These are phyloP conservation scores for Venturia carpophila DNA, from an alignment of 2,329 filamentous ascomycete species.

Conservation along the genomic window DNA sequence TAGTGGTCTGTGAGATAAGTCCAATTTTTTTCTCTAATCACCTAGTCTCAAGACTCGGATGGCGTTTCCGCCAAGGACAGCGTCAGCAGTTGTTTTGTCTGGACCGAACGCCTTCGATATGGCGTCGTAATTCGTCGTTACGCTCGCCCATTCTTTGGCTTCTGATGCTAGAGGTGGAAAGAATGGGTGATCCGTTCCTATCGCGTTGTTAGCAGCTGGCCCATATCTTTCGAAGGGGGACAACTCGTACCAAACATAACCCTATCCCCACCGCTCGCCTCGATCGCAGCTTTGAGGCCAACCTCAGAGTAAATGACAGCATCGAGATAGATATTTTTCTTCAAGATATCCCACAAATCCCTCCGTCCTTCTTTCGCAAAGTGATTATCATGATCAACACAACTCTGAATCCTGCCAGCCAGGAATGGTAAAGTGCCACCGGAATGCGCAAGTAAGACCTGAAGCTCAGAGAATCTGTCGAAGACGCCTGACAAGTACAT, in stretches of 20 bases:
- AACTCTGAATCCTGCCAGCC: conserved; percentile 81
- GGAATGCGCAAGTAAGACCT: conserved; percentile 76
- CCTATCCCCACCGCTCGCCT: conserved; percentile 58
- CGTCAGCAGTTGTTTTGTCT: conserved; percentile 39
- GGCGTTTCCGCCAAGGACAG: conserved; percentile 54
- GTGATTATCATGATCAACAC: conserved; percentile 73
- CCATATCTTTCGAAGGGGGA: neutral
- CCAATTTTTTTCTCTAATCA: neutral
- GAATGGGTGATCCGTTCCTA: conserved; percentile 71
- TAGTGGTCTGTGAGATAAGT: neutral
- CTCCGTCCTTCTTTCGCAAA: conserved; percentile 53
- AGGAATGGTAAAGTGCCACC: conserved; percentile 85
- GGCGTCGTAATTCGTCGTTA: conserved; percentile 50
- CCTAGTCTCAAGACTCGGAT: conserved; percentile 40
- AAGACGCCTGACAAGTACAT: conserved; percentile 87
- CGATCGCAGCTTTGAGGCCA: conserved; percentile 62
- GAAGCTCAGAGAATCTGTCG: conserved; percentile 60
- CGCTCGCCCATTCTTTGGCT: conserved; percentile 62
- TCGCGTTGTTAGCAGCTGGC: neutral
- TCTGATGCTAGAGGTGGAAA: conserved; percentile 65
- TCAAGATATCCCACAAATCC: conserved; percentile 56
- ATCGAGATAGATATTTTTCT: conserved; percentile 77
- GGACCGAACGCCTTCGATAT: conserved; percentile 46
- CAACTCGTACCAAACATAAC: conserved; percentile 58
- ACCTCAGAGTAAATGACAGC: conserved; percentile 76